Evolutionary conservation across 345 rosid species (phyloP).

Genomic region (Limnanthes douglasii): DNA sequence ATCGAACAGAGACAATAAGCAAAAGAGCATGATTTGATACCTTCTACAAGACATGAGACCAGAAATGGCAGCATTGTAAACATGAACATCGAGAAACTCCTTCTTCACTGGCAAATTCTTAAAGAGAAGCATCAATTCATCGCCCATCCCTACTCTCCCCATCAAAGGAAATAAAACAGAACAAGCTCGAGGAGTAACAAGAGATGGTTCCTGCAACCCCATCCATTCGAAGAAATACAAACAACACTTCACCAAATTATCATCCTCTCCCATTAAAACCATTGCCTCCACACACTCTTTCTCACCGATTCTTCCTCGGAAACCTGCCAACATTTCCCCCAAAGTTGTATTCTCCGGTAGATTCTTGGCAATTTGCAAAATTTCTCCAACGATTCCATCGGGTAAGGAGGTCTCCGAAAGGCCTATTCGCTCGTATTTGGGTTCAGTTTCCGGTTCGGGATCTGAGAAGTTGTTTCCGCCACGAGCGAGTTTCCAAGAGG

Average conservation of each 20-base stretch:
- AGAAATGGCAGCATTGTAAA: constrained; percentile 66
- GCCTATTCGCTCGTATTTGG: constrained; percentile 12
- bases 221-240: constrained; percentile 83
- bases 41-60: constrained; percentile 48
- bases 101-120: constrained; percentile 41
- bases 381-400: constrained; percentile 22
- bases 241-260: constrained; percentile 29
- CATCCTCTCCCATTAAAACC: constrained; percentile 40
- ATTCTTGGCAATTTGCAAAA: constrained; percentile 34
- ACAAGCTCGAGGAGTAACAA: constrained; percentile 47
- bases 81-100: constrained; percentile 48
- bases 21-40: constrained; percentile 13
- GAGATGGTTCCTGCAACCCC: constrained; percentile 58
- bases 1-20: background rate
- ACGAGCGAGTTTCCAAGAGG: constrained; percentile 53
- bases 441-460: constrained; percentile 10
- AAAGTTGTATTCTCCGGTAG: constrained; percentile 38
- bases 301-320: constrained; percentile 22
- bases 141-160: constrained; percentile 51
- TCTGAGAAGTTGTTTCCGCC: constrained; percentile 11
- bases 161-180: constrained; percentile 52
- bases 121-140: constrained; percentile 34
- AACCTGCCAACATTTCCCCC: constrained; percentile 46
- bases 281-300: constrained; percentile 42
- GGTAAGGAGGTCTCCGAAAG: constrained; percentile 6